phyloP scores from a whole-genome alignment of 164 flowering plant genomes.

The Sextonia rubra region DNA sequence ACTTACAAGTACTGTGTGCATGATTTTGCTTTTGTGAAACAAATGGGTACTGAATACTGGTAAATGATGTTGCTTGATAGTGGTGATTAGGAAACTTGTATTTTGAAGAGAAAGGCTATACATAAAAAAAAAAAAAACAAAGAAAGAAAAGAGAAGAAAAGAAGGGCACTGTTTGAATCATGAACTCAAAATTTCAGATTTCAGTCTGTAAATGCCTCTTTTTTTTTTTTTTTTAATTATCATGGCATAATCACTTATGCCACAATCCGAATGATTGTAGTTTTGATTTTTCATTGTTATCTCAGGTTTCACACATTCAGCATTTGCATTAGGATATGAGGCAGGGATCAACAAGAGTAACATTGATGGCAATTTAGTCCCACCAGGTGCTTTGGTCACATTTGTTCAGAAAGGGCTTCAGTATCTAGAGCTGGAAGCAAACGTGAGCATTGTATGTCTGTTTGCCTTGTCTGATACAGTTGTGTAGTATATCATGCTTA shows the following conservation, averaged over 20 bases:
- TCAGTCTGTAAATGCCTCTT: not conserved
- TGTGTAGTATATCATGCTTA: not conserved
- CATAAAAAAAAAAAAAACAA: not conserved
- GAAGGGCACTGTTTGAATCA: not conserved
- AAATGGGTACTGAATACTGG: not conserved
- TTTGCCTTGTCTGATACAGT: constrained; percentile 7
- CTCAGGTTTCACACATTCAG: constrained; percentile 91
- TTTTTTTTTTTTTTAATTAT: not conserved
- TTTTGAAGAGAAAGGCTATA: not conserved
- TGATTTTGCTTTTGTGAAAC: not conserved
- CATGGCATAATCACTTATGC: not conserved
- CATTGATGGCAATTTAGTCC: constrained; percentile 90
- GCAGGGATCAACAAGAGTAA: constrained; percentile 76
- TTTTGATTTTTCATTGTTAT: constrained; percentile 1
- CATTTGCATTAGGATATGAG: constrained; percentile 90
- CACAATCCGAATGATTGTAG: not conserved
- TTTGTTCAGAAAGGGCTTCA: constrained; percentile 95
- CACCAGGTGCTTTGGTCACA: constrained; percentile 90
- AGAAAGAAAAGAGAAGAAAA: not conserved
- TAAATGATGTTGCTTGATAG: no score
- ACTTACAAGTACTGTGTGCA: not conserved
- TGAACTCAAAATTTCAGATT: not conserved
- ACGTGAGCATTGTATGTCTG: constrained; percentile 65
- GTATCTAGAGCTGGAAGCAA: constrained; percentile 94
- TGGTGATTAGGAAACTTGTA: no score